These are phyloP conservation scores for Akanthomyces lecanii DNA, from an alignment of 2,329 filamentous ascomycete genomes.

Conservation along the genomic window DNA sequence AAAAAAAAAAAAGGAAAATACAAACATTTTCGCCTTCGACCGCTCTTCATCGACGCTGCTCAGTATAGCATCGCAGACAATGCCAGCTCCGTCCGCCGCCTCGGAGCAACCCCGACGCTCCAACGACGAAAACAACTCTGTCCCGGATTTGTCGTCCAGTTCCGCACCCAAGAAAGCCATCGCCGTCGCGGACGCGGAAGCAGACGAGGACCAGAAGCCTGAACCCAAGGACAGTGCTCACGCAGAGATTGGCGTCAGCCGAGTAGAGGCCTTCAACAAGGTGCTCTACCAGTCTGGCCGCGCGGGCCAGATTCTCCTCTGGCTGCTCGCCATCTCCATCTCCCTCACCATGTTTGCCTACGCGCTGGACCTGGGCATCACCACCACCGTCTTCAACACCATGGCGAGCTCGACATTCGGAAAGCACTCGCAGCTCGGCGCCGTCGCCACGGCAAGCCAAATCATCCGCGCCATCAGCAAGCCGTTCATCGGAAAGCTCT, in stretches of 20 bases:
- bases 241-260: slow-evolving; percentile 29
- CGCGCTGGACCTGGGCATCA: slow-evolving; percentile 36
- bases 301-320: slow-evolving; percentile 32
- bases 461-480: slow-evolving; percentile 51
- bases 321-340: slow-evolving; percentile 33
- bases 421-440: slow-evolving; percentile 27
- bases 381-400: slow-evolving; percentile 30
- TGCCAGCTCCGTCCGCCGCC: too few species aligned
- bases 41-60: too few species aligned
- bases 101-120: too few species aligned
- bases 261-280: slow-evolving; percentile 37
- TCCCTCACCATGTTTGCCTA: slow-evolving; percentile 37
- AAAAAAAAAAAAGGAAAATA: too few species aligned
- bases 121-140: too few species aligned
- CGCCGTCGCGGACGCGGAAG: too few species aligned
- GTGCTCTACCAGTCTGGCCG: slow-evolving; percentile 35
- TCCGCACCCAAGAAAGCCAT: too few species aligned
- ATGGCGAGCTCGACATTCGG: slow-evolving; percentile 33
- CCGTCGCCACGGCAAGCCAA: slow-evolving; percentile 27
- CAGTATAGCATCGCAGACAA: too few species aligned
- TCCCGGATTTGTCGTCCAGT: too few species aligned
- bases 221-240: not conserved
- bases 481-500: slow-evolving; percentile 57
- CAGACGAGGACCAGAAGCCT: not conserved
- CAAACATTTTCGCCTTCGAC: too few species aligned